phyloP scores from a whole-genome alignment of 192 early-diverging fungal genomes.

The Entomortierella chlamydospora region DNA sequence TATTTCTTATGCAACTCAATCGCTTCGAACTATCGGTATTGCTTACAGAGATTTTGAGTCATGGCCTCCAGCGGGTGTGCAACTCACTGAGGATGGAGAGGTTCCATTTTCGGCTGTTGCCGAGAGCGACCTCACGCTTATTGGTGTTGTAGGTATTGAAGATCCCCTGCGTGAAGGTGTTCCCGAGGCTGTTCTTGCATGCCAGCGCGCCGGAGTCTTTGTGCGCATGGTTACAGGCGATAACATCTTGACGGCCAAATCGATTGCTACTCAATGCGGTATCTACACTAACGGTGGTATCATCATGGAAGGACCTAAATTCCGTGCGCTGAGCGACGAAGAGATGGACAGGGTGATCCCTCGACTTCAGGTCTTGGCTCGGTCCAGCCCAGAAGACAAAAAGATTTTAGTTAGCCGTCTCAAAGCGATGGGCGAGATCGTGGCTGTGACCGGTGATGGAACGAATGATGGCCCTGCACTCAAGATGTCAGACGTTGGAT shows the following conservation, averaged over 20 bases:
- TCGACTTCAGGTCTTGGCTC: constrained; percentile 92
- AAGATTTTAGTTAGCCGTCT: constrained; percentile 92
- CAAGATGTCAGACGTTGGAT: constrained; percentile 95
- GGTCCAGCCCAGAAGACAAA: constrained; percentile 95
- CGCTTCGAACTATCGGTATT: constrained; percentile 91
- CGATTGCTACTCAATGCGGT: constrained; percentile 94
- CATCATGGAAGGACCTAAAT: constrained; percentile 95
- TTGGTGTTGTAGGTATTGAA: constrained; percentile 95
- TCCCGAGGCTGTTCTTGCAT: constrained; percentile 87
- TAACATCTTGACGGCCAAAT: constrained; percentile 91
- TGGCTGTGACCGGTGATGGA: constrained; percentile 99
- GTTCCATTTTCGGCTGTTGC: constrained; percentile 64
- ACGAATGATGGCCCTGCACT: constrained; percentile 99
- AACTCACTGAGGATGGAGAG: constrained; percentile 63
- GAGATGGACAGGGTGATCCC: constrained; percentile 95
- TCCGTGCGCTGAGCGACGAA: constrained; percentile 84
- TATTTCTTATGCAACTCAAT: constrained; percentile 77
- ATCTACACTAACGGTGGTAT: constrained; percentile 90
- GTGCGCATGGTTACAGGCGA: constrained; percentile 99
- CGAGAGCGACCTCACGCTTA: constrained; percentile 72
- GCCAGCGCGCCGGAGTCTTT: constrained; percentile 91
- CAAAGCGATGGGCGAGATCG: constrained; percentile 91
- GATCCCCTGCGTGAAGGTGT: constrained; percentile 98
- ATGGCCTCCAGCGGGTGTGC: constrained; percentile 58
- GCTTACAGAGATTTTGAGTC: constrained; percentile 87